Base-by-base conservation (phyloP, 352 stramenopile genomes). In the Pythium sp. region DNA sequence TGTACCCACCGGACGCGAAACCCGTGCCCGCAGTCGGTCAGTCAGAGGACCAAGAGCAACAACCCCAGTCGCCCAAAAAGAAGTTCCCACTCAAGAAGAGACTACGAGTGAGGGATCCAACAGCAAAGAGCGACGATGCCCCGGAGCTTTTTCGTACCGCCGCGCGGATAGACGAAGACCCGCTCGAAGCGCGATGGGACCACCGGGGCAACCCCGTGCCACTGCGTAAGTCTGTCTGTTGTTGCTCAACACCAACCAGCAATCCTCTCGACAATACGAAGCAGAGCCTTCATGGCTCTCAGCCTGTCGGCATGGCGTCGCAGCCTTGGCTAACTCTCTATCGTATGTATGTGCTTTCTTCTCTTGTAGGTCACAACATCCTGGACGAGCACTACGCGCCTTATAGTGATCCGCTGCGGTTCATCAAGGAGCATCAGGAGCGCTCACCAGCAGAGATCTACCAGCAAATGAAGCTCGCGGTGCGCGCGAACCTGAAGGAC, bases 341-440 rank as follows among this genome's bases (percentile, higher is more conserved):
- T 58, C 15, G n/a, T 22, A 46, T 41, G 41, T 34, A 14, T 60
- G 7, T 55, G 12, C 7, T 43, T 12, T 64, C 9, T 49, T 9
- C 43, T 8, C 3, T 28, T 60, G 22, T 47, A 79, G 72, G 60
- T 1, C 32, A 58, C 47, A 79, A 79, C 36, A 41, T 79, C 2
- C 61, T 79, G 20, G 70, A 67, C 38, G 73, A 79, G 38, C 61
- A 60, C 28, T 79, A 70, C 54, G 67, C 73, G 2, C 41, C 66
- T 12, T 30, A 30, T 6, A 58, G 58, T 22, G 24, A 64, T 8
- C 67, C 70, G 9, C 58, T 79, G 6, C 60, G 34, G 30, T 78
- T 69, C 34, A 14, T 67, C 2, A 59, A 53, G n/a, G 34, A 32
- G 18, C 8, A 32, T 5, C 26, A 47, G 0, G 26, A 66, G 1